These are phyloP conservation scores for Neoarthrinium moseri DNA, from an alignment of 2,329 filamentous ascomycete species.

Conservation along the genomic window DNA sequence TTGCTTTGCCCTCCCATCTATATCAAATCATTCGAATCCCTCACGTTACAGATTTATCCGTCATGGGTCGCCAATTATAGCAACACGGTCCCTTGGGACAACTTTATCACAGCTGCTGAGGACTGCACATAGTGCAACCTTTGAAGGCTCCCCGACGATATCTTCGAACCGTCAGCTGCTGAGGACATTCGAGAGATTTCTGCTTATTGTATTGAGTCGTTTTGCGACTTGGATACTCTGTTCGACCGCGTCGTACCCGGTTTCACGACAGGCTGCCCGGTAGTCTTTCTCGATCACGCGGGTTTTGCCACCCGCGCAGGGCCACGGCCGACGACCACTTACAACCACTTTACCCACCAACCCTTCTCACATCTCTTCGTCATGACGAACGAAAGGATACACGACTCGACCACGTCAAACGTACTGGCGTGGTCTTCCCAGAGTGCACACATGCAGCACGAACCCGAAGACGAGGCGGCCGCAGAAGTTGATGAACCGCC, in stretches of 20 bases:
- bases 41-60: constrained; percentile 9
- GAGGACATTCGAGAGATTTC: background rate
- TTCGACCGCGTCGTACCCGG: background rate
- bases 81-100: constrained; percentile 41
- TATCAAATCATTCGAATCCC: background rate
- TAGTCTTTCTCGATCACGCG: background rate
- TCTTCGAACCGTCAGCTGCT: constrained; percentile 9
- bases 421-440: constrained; percentile 46
- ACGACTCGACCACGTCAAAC: constrained; percentile 37
- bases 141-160: constrained; percentile 8
- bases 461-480: constrained; percentile 59
- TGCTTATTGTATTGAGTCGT: background rate
- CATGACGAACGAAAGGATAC: constrained; percentile 36
- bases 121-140: constrained; percentile 21
- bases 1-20: background rate
- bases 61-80: constrained; percentile 34
- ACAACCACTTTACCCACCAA: background rate
- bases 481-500: constrained; percentile 88
- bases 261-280: background rate
- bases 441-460: constrained; percentile 39
- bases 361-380: constrained; percentile 2
- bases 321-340: background rate
- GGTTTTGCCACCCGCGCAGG: background rate
- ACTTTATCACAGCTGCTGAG: constrained; percentile 22
- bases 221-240: background rate